Evolutionary conservation across 768 basidiomycete genomes (phyloP), one percentile per base, ranked within the genome.

Genomic region (Pisolithus tinctorius): DNA sequence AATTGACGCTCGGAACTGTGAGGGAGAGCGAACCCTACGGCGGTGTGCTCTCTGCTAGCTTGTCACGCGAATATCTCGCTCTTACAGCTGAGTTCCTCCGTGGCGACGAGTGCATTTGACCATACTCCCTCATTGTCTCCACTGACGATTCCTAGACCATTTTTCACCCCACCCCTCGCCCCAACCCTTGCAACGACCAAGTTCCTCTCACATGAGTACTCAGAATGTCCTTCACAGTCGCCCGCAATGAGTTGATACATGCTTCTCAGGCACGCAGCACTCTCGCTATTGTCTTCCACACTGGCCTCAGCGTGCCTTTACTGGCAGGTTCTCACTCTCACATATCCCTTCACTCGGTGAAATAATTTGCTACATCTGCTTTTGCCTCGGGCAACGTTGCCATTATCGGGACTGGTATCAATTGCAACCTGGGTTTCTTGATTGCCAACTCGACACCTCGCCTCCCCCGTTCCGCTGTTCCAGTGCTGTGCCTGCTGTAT

Each of bases 11-110:
- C 70, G 88, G 87, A 52, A 90, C 88, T 36, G 82, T 94, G 58
- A 82, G 95, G 56, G 92, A 96, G 70, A 85, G 88, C 53, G 95
- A 98, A 72, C 77, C 96, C 37, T 88, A 90, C 65, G 95, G 95
- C 46, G 95, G 93, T 63, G 79, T 93, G 47, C 77, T 98, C 57
- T 93, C 92, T 25, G 74, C 92, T 51, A 84, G 79, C 55, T 75
- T 97, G 57, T 79, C 86, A 16, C 76, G 95, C 59, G 95, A 98
- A 74, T 85, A 97, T 71, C 77, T 99, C 42, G 84, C 92, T 53
- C 72, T 97, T 66, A 94, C 91, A 23, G 92, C 95, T 48, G 94
- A 97, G 69, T 99, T 96, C 74, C 72, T 97, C 60, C 82, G 86
- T 52, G 93, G 91, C 44, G 93, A 99, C 68, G 94, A 96, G 95